Evolutionary conservation across 495 filamentous ascomycete genomes (phyloP).

Genomic region (Podospora pseudopauciseta): DNA sequence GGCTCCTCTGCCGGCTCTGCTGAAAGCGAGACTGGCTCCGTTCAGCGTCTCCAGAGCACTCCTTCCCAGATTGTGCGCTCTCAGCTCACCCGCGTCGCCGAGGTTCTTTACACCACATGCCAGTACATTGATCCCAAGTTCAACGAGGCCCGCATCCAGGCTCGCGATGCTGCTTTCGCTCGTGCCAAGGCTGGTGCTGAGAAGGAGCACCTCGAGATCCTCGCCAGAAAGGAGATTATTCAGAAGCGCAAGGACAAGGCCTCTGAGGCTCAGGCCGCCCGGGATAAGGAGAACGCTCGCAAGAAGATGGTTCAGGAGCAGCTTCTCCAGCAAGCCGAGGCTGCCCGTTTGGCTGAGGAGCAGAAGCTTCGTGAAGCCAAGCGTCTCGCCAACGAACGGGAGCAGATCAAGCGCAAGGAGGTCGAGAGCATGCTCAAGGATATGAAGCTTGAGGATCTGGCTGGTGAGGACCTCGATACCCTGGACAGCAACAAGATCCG

Average conservation of each 20-base stretch:
- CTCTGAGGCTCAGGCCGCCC: constrained; percentile 73
- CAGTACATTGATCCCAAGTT: constrained; percentile 91
- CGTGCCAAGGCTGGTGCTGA: constrained; percentile 83
- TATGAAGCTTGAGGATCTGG: constrained; percentile 80
- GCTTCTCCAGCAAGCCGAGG: constrained; percentile 82
- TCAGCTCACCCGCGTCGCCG: constrained; percentile 86
- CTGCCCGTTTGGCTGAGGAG: constrained; percentile 80
- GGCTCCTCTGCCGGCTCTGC: constrained; percentile 84
- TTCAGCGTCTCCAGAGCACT: constrained; percentile 94
- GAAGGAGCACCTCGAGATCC: constrained; percentile 83
- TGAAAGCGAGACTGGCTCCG: constrained; percentile 76
- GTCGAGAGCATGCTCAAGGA: constrained; percentile 94
- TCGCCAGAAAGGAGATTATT: constrained; percentile 85
- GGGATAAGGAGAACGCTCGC: constrained; percentile 88
- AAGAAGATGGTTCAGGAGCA: constrained; percentile 78
- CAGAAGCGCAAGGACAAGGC: constrained; percentile 95
- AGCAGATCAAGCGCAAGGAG: constrained; percentile 88
- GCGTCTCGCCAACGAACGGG: constrained; percentile 83
- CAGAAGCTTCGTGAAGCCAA: constrained; percentile 85
- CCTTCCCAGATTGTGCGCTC: constrained; percentile 96
- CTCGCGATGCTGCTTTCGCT: constrained; percentile 73
- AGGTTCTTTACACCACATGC: constrained; percentile 85
- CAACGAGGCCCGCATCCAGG: constrained; percentile 70
- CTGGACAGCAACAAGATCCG: constrained; percentile 86
- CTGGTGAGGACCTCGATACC: constrained; percentile 71